phyloP scores from a whole-genome alignment of 2,329 filamentous ascomycete species.

The Triangularia verruculosa region DNA sequence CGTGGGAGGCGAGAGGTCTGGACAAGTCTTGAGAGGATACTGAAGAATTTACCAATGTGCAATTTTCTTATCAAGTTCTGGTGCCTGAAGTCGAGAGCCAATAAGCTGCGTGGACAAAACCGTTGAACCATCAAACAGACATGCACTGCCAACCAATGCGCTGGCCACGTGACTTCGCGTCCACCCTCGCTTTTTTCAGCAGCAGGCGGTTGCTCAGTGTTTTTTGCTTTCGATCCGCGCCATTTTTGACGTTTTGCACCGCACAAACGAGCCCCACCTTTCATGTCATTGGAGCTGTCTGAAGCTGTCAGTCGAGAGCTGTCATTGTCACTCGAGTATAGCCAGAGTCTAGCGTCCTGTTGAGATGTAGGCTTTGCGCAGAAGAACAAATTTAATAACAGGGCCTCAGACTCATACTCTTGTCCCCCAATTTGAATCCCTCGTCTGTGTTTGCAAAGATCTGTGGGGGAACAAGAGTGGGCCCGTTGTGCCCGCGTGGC shows the following conservation, averaged over 20 bases:
- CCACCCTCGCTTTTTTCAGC: neutral
- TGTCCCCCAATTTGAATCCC: neutral
- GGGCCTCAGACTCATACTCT: too few relatives aligned
- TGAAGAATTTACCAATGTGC: too few relatives aligned
- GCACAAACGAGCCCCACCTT: neutral
- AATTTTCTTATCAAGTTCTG: too few relatives aligned
- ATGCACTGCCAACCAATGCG: neutral
- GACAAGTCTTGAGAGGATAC: neutral
- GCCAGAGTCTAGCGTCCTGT: too few relatives aligned
- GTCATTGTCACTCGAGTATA: too few relatives aligned
- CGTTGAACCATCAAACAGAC: neutral
- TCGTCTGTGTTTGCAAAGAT: neutral
- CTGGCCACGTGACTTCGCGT: conserved; percentile 22
- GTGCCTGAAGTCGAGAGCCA: too few relatives aligned
- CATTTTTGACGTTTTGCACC: conserved; percentile 13
- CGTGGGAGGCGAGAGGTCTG: neutral
- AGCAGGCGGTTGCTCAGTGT: conserved; percentile 3
- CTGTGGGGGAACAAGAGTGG: neutral
- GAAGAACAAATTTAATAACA: too few relatives aligned
- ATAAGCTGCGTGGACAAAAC: too few relatives aligned
- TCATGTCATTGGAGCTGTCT: neutral
- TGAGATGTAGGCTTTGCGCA: too few relatives aligned
- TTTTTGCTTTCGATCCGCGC: conserved; percentile 1
- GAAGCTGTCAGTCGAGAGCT: too few relatives aligned
- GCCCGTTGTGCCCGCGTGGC: neutral